Evolutionary conservation across 371 early-diverging fungal genomes (phyloP), one percentile per base, ranked within the genome.

Genomic region (Syncephalastrum contaminatum): DNA sequence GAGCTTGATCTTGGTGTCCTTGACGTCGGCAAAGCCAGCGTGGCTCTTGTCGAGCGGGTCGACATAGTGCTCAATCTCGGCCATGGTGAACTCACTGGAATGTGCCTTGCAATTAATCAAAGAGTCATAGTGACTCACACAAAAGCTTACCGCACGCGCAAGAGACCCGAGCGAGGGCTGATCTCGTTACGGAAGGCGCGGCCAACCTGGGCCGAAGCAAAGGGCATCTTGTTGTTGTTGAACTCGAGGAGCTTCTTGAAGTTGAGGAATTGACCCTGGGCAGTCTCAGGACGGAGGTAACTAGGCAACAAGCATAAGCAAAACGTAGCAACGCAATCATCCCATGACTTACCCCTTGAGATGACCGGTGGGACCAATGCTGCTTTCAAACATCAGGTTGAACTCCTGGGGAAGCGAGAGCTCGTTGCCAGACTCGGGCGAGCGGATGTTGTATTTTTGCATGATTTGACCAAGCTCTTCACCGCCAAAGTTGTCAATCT

Each of bases 161-260:
- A 82, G 19, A 99, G 85, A 60, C 99, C 99, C 51, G 92, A 87
- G 47, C 99, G 89, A 49, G 99, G 99, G 48, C 97, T 94, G 59
- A 99, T 99, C 75, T 99, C 99, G 74, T 99, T 99, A 67, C 99
- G 88, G 90, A 99, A 99, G 27, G 96, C 93, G 60, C 95, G 96
- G 65, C 99, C 99, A 43, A 99, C 94, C 62, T 92, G 91, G 49
- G 98, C 97, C 52, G 98, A 97, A 24, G 98, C 99, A 80, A 99
- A 99, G 21, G 99, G 99, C 92, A 99, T 91, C 69, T 90, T 91
- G 54, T 94, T 95, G 69, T 94, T 94, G 84, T 99, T 99, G 80
- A 91, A 94, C 70, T 99, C 99, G 43, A 96, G 86, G 42, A 99
- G 85, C 30, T 91, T 82, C 81, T 97, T 95, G 65, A 99, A 99